Base-by-base conservation (phyloP, 305 asterid species). In the Rubia tinctorum region DNA sequence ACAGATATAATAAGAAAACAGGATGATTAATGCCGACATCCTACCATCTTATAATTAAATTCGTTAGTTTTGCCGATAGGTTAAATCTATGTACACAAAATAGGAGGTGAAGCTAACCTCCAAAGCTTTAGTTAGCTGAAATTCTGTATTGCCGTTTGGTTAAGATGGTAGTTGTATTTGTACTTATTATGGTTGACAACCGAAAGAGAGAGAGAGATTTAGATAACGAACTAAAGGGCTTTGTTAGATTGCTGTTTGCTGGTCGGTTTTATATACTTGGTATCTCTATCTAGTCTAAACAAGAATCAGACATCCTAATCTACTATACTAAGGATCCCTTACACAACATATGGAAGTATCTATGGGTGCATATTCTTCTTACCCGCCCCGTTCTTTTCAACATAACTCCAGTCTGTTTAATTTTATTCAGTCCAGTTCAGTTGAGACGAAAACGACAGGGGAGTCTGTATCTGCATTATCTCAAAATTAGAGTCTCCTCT, bases 181-280 rank as follows among this genome's bases (percentile, higher is more conserved):
- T 59, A 47, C 27, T 47, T 69, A 60, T 55, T 42, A 42, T 71
- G 58, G 68, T 71, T 71, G 75, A 60, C 59, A 71, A 60, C 75
- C 68, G 68, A 59, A 25, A 59, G 68, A 71, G 13, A 59, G 68
- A 71, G 13, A 39, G 44, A 58, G 10, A 40, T 9, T 8, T 34
- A 34, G 45, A 39, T 64, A 71, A 58, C 22, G 20, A 59, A 40
- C 62, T 7, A 43, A 60, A 59, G 55, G 53, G 58, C 18, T 60
- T 71, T 71, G 55, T 34, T 71, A 60, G 60, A 43, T 40, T 42
- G 20, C 3, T 18, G 60, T 7, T 20, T 59, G 45, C 23, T 65
- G 59, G 68, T 60, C n/a, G 59, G 68, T 71, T 39, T 14, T 14
- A 23, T 43, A 3, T 34, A 34, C 39, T 23, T 71, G 75, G 44